These are phyloP conservation scores for Chlorella sp. DNA, from an alignment of 139 green algal genomes.

Conservation along the genomic window DNA sequence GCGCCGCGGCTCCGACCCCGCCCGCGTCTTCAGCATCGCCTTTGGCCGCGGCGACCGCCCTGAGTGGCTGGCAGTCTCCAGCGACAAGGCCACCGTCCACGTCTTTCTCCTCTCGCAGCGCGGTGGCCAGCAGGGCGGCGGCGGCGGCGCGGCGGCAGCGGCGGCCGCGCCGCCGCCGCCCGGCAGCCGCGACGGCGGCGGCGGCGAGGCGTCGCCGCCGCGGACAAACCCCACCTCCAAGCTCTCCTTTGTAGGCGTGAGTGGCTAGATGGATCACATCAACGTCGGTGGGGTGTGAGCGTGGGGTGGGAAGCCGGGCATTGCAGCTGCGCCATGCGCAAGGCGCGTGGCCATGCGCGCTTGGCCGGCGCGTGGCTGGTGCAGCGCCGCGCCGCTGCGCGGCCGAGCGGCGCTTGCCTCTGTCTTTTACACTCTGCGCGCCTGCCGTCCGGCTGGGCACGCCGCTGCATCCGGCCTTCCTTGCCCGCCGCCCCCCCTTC, in stretches of 20 bases:
- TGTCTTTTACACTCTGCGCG: no score
- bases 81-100: slow-evolving; percentile 90
- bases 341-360: no score
- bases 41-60: slow-evolving; percentile 61
- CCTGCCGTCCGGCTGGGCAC: no score
- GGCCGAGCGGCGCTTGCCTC: no score
- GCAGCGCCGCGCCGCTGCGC: no score
- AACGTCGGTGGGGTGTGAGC: no score
- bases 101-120: slow-evolving; percentile 51
- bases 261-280: not conserved
- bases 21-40: slow-evolving; percentile 85
- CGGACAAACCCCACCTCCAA: slow-evolving; percentile 38
- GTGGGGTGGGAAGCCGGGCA: no score
- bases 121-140: not conserved
- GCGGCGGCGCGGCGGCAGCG: not conserved
- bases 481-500: no score
- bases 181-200: not conserved
- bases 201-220: not conserved
- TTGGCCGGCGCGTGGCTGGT: no score
- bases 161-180: not conserved
- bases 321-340: no score
- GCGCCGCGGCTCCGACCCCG: slow-evolving; percentile 83
- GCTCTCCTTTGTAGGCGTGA: slow-evolving; percentile 54
- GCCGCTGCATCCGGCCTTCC: no score
- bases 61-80: slow-evolving; percentile 86